Base-by-base conservation (phyloP, 2,329 filamentous ascomycete genomes). In the Colletotrichum higginsianum region DNA sequence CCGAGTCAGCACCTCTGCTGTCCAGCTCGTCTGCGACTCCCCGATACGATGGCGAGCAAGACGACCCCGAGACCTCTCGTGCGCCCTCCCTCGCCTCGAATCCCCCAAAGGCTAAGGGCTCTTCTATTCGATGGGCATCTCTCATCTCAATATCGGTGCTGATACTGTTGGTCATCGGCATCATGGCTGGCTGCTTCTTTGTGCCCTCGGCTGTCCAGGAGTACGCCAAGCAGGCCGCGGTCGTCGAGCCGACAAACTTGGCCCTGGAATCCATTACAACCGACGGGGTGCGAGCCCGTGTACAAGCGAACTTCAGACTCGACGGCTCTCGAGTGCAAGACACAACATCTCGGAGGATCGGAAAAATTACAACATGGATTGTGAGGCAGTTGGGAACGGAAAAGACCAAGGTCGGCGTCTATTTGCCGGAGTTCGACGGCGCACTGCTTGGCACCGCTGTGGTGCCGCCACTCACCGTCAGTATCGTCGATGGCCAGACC, bases 241-340 rank as follows among this genome's bases (percentile, higher is more conserved):
- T 96, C 21, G 89, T 99, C 75, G 90, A 95, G 78, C 94, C 96
- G 2, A 95, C 92, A 7, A 93, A 92, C 75, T 83, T 99, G 23
- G 94, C 95, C 2, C 91, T 99, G 71, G 93, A 96, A 77, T 94
- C 93, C 2, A 93, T 98, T 75, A 98, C 94, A 0, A 79, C 90
- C 9, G 87, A 91, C 70, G 96, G 96, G 15, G 89, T 98, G 11
- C 90, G 88, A 73, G 93, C 94, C 42, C 91, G 94, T 74, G 87
- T 99, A 57, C 92, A 95, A 77, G 96, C 93, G 23, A 92, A 93
- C 66, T 94, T 98, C 77, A 87, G 86, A 53, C 89, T 99, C 75
- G 94, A 98, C 80, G 92, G 92, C 0, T 89, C 89, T 6, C 91
- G 91, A 61, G 95, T 98, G 23, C 82, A 88, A 73, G 93, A 93